Percentiles rank a stretch among this genome's conserved stretches.
Conservation (phyloP, 108 stramenopile genomes). For the Pseudonitzschia delicatissima region DNA sequence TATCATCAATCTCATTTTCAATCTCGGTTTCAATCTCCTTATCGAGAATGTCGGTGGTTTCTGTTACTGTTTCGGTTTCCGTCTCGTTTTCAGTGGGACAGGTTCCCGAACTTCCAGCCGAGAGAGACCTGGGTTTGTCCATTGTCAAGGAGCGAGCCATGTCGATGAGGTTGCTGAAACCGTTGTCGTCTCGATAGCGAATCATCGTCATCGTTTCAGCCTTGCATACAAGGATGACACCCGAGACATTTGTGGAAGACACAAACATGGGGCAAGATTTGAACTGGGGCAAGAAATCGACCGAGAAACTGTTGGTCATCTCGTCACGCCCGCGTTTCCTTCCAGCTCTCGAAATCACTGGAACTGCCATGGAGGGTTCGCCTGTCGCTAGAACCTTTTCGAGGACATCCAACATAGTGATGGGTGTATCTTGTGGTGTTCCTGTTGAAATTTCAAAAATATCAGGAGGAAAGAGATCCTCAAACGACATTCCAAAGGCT, state of each 20-base stretch:
- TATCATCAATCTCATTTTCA: conserved; percentile 36
- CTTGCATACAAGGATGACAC: background rate
- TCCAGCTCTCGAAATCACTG: background rate
- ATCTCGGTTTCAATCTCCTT: background rate
- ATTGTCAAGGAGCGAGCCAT: conserved; percentile 51
- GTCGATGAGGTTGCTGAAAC: conserved; percentile 49
- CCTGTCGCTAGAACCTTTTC: background rate
- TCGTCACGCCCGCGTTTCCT: background rate
- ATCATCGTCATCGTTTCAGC: background rate
- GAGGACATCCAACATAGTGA: background rate
- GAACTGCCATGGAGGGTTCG: background rate
- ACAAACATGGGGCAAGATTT: background rate
- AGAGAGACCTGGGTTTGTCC: conserved; percentile 61
- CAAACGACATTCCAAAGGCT: background rate
- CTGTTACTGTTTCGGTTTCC: conserved; percentile 18
- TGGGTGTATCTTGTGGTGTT: background rate
- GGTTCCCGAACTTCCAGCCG: conserved; percentile 48
- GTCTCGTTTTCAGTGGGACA: conserved; percentile 44
- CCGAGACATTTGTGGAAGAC: background rate
- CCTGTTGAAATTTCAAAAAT: background rate
- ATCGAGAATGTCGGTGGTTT: background rate
- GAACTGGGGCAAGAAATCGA: conserved; percentile 9
- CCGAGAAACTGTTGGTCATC: background rate
- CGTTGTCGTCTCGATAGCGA: conserved; percentile 1
- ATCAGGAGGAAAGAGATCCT: background rate